These are phyloP conservation scores for Daucus carota DNA, from an alignment of 129 eudicot genomes.

Conservation along the genomic window DNA sequence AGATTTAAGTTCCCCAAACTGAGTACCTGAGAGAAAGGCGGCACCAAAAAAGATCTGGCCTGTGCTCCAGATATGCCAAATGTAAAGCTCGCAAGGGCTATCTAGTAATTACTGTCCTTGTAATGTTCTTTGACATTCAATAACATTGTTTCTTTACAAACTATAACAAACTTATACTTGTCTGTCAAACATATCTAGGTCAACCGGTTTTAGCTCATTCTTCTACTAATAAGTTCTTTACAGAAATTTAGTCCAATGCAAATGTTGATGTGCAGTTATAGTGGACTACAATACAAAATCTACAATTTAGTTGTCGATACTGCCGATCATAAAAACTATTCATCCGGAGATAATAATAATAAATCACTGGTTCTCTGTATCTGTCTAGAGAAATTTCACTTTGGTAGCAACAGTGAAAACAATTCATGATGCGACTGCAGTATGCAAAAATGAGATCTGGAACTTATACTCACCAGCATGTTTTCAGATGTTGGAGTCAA, in stretches of 20 bases:
- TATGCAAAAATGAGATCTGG: slow-evolving; percentile 5
- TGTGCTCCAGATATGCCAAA: not conserved
- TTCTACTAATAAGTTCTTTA: not conserved
- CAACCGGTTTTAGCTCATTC: not conserved
- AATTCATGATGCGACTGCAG: not conserved
- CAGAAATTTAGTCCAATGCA: not conserved
- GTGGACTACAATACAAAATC: not conserved
- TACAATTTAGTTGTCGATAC: not conserved
- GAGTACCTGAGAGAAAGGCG: not conserved
- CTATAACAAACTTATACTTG: not conserved
- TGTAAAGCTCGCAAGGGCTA: no score
- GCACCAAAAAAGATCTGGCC: not conserved
- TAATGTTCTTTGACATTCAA: not conserved
- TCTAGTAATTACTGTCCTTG: not conserved
- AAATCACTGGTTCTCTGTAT: not conserved
- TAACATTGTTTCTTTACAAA: not conserved
- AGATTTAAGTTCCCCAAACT: not conserved
- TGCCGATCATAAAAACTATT: not conserved
- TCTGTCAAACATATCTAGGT: not conserved
- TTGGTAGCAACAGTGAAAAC: not conserved
- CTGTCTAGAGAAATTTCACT: not conserved
- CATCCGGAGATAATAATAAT: not conserved
- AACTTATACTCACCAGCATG: slow-evolving; percentile 55
- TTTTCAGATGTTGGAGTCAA: slow-evolving; percentile 80
- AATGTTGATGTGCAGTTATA: not conserved